A percentile compares a stretch with the other conserved stretches of the same genome.
Evolutionary conservation across 2,329 filamentous ascomycete genomes (phyloP).

Genomic region (Coccinonectria pachysandricola): DNA sequence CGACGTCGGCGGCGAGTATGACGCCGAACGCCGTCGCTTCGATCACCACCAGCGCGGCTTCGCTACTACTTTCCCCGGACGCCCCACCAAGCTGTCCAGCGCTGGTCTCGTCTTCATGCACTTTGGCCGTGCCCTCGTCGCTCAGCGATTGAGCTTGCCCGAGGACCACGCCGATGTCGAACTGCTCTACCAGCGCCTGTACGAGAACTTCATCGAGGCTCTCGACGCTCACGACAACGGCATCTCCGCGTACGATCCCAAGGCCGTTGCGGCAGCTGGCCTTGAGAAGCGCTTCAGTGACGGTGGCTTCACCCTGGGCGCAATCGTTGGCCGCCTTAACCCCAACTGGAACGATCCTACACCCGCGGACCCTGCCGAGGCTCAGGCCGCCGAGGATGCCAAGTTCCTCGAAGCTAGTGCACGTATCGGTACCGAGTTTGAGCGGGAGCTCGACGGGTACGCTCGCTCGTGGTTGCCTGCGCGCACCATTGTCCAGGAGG

Average conservation of each 20-base stretch:
- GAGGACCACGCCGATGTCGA: conserved; percentile 57
- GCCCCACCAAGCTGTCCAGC: conserved; percentile 80
- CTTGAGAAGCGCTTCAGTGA: conserved; percentile 76
- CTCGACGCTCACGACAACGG: conserved; percentile 98
- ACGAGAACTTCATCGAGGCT: conserved; percentile 88
- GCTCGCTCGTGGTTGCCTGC: conserved; percentile 77
- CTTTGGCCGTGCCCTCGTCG: conserved; percentile 79
- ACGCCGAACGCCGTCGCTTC: conserved; percentile 65
- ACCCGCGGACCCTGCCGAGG: conserved; percentile 38
- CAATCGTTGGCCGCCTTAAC: conserved; percentile 73
- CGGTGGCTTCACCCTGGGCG: conserved; percentile 73
- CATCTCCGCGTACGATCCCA: conserved; percentile 69
- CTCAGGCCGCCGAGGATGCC: conserved; percentile 68
- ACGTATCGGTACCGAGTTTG: conserved; percentile 85
- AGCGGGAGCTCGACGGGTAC: conserved; percentile 68
- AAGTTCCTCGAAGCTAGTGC: conserved; percentile 67
- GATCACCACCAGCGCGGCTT: conserved; percentile 98
- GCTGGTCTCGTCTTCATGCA: conserved; percentile 94
- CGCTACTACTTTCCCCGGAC: conserved; percentile 70
- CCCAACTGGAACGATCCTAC: conserved; percentile 64
- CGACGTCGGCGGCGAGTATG: conserved; percentile 94
- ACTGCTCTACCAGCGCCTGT: conserved; percentile 78
- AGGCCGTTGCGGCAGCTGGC: conserved; percentile 56
- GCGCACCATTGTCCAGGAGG: conserved; percentile 63
- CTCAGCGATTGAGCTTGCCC: conserved; percentile 39